Conservation (phyloP, 257 asterid genomes). For the Ehretia macrophylla region DNA sequence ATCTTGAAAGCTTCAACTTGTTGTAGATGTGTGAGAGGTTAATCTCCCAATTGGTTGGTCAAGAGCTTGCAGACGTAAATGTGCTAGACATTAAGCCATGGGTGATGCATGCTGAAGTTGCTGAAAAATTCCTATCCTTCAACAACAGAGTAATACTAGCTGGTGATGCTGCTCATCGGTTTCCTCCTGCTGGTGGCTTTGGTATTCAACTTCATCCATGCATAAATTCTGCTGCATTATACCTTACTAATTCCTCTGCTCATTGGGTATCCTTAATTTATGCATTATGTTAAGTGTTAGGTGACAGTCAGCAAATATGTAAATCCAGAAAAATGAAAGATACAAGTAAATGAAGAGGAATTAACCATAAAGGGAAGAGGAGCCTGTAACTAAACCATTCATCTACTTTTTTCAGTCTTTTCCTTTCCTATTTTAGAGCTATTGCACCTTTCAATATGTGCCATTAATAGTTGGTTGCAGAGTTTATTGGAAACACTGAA, state of each 20-base stretch:
- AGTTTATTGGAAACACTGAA: background rate
- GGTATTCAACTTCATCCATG: slow-evolving; percentile 30
- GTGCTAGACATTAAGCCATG: slow-evolving; percentile 88
- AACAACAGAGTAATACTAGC: slow-evolving; percentile 69
- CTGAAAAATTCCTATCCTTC: slow-evolving; percentile 58
- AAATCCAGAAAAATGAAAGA: too few relatives aligned
- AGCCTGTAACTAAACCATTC: background rate
- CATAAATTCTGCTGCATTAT: background rate
- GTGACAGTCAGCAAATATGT: too few relatives aligned
- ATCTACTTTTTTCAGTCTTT: background rate
- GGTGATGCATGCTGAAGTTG: slow-evolving; percentile 99
- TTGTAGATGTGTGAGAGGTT: slow-evolving; percentile 68
- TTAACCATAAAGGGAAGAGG: slow-evolving; percentile 2
- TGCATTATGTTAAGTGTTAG: background rate
- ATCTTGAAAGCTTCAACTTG: slow-evolving; percentile 17
- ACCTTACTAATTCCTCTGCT: background rate
- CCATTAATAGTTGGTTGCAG: background rate
- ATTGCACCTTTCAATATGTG: background rate
- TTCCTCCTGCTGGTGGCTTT: slow-evolving; percentile 99
- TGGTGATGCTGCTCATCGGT: slow-evolving; percentile 97
- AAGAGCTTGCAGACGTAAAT: slow-evolving; percentile 72
- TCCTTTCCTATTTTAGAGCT: background rate
- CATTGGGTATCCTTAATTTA: background rate
- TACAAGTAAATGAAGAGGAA: background rate
- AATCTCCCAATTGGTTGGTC: slow-evolving; percentile 72